These are phyloP conservation scores for Stephanodiscus minutulus DNA, from an alignment of 108 stramenopile species.

Conservation along the genomic window DNA sequence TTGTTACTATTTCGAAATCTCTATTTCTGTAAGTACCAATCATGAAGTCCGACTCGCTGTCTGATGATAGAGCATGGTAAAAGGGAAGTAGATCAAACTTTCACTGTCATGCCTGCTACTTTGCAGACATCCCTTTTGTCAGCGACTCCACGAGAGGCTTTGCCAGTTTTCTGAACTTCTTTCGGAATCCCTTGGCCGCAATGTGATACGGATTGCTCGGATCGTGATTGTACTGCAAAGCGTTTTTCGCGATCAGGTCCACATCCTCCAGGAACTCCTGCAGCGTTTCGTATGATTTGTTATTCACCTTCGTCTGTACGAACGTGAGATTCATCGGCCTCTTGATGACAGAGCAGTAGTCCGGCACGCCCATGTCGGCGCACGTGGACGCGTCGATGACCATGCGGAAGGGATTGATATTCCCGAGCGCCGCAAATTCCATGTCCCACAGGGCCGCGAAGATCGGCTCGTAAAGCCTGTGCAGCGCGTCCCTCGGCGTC, in stretches of 20 bases:
- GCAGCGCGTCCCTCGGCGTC: constrained; percentile 66
- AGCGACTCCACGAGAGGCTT: constrained; percentile 52
- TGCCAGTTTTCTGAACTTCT: constrained; percentile 62
- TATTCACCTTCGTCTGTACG: constrained; percentile 73
- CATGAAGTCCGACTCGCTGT: no score
- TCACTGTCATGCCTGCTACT: neutral
- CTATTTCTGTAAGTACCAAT: no score
- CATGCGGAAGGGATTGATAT: constrained; percentile 81
- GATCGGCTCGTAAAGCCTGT: constrained; percentile 64
- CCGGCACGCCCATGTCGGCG: constrained; percentile 71
- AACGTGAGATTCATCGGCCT: constrained; percentile 78
- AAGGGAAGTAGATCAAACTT: no score
- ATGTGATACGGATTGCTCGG: constrained; percentile 74
- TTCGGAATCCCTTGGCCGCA: constrained; percentile 73
- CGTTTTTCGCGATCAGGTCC: constrained; percentile 77
- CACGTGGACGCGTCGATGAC: constrained; percentile 79
- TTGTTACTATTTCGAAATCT: no score
- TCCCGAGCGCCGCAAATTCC: constrained; percentile 68
- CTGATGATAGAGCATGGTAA: no score
- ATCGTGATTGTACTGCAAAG: constrained; percentile 68
- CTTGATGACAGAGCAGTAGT: constrained; percentile 77
- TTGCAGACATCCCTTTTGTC: constrained; percentile 31
- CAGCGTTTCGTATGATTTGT: constrained; percentile 59
- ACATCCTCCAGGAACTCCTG: constrained; percentile 76
- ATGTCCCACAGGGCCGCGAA: constrained; percentile 78